These are phyloP conservation scores for Podaxis sp. DNA, from an alignment of 768 basidiomycete genomes.

Conservation along the genomic window DNA sequence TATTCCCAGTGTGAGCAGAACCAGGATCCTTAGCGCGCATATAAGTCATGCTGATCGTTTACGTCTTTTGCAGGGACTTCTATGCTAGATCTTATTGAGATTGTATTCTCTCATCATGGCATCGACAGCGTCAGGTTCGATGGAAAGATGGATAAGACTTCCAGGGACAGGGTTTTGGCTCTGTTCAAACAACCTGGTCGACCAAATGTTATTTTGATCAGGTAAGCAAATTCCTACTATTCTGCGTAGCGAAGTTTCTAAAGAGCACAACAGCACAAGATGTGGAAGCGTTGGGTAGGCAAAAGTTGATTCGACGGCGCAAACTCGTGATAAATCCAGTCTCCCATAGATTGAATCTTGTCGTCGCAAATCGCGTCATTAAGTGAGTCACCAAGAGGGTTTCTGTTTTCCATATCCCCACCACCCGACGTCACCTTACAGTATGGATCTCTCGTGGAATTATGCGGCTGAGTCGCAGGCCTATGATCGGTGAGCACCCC, in stretches of 20 bases:
- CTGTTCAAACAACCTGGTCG: slow-evolving; percentile 53
- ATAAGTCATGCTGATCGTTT: neutral
- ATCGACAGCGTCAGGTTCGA: slow-evolving; percentile 60
- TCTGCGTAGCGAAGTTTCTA: neutral
- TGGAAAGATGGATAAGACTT: slow-evolving; percentile 56
- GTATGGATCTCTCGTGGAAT: slow-evolving; percentile 74
- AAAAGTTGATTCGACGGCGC: neutral
- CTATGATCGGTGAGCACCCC: slow-evolving; percentile 30
- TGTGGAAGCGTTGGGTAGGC: slow-evolving; percentile 62
- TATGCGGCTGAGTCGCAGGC: slow-evolving; percentile 70
- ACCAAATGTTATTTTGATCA: slow-evolving; percentile 63
- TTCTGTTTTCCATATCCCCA: neutral
- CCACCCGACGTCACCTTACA: slow-evolving; percentile 17
- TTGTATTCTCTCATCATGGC: slow-evolving; percentile 52
- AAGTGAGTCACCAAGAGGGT: slow-evolving; percentile 37
- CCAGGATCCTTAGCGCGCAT: neutral
- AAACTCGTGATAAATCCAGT: neutral
- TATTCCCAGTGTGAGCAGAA: slow-evolving; percentile 62
- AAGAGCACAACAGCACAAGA: slow-evolving; percentile 40
- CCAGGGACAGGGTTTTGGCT: slow-evolving; percentile 45
- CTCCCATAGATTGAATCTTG: slow-evolving; percentile 46
- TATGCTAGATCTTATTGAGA: slow-evolving; percentile 64
- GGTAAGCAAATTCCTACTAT: slow-evolving; percentile 26
- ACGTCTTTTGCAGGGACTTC: slow-evolving; percentile 54
- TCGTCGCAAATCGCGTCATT: slow-evolving; percentile 64